Conservation (phyloP, 345 rosid genomes). For the Arabidopsis suecica region DNA sequence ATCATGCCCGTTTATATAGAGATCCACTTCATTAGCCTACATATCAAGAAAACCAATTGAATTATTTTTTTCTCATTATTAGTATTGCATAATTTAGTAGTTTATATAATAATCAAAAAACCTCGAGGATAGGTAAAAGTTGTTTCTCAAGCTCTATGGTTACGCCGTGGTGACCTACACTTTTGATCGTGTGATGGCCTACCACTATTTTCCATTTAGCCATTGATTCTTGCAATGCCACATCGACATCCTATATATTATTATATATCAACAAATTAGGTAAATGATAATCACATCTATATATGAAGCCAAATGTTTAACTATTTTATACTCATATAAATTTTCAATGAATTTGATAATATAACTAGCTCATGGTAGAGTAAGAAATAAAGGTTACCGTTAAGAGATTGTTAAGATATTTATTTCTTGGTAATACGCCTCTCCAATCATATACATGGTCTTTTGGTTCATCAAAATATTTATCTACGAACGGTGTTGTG, state of each 20-base stretch:
- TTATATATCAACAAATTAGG: background rate
- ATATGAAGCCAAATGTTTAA: too few species aligned
- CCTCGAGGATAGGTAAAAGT: slow-evolving; percentile 74
- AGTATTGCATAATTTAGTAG: background rate
- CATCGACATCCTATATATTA: slow-evolving; percentile 35
- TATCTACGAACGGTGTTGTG: slow-evolving; percentile 67
- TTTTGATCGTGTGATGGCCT: slow-evolving; percentile 79
- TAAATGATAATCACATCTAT: background rate
- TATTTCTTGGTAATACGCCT: slow-evolving; percentile 54
- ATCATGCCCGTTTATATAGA: slow-evolving; percentile 83
- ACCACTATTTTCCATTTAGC: slow-evolving; percentile 83
- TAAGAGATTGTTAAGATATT: slow-evolving; percentile 55
- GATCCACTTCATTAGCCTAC: slow-evolving; percentile 66
- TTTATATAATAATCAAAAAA: slow-evolving; percentile 3
- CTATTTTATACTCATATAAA: too few species aligned
- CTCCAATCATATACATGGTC: slow-evolving; percentile 68
- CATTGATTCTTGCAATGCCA: slow-evolving; percentile 52
- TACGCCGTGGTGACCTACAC: slow-evolving; percentile 71
- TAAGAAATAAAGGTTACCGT: slow-evolving; percentile 34
- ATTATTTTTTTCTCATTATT: background rate
- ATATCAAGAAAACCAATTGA: background rate
- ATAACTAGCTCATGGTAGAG: background rate
- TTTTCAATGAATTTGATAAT: background rate
- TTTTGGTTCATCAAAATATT: slow-evolving; percentile 56
- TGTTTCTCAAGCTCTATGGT: slow-evolving; percentile 56